Evolutionary conservation across 1,139 yeast genomes (phyloP), one percentile per base, ranked within the genome.

Genomic region (Meyerozyma smithsonii): DNA sequence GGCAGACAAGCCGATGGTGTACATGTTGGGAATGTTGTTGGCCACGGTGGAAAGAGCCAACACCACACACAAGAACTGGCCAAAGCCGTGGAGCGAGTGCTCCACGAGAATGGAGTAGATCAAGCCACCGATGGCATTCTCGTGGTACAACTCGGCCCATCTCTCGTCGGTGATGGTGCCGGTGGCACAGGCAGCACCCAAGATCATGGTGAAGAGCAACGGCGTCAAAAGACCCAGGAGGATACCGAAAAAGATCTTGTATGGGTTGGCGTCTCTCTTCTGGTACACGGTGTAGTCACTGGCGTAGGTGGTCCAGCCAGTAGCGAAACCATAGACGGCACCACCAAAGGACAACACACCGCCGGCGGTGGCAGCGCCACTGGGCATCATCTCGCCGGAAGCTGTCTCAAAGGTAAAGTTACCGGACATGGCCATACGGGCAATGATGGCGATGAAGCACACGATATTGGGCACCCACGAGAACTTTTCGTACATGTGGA

Each of bases 271-370:
- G 55, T 78, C 71, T 56, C 77, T 70, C 44, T 72, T 76, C 76
- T 86, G 89, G 68, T 88, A 90, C 39, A 84, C 90, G 40, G 96
- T 87, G 65, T 89, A 90, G 66, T 89, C 97, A 33, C 95, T 80
- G 36, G 96, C 94, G 55, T 84, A 87, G 18, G 96, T 84, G 42
- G 95, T 79, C 97, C 97, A 89, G 47, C 97, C 97, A 42, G 96
- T 79, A 38, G 96, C 95, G 55, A 84, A 90, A 47, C 97, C 97
- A 54, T 76, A 90, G 47, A 86, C 64, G 37, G 95, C 69, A 58
- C 89, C 83, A 58, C 97, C 97, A 53, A 85, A 88, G 30, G 94
- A 81, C 42, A 90, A 71, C 24, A 88, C 92, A 52, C 64, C 57
- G 50, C 90, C 96, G 35, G 95, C 95, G 40, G 81, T 74, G 34